A percentile compares a stretch with the other conserved stretches of the same genome.
Conservation (phyloP, 768 basidiomycete genomes). For the Rhodotorula kratochvilovae region DNA sequence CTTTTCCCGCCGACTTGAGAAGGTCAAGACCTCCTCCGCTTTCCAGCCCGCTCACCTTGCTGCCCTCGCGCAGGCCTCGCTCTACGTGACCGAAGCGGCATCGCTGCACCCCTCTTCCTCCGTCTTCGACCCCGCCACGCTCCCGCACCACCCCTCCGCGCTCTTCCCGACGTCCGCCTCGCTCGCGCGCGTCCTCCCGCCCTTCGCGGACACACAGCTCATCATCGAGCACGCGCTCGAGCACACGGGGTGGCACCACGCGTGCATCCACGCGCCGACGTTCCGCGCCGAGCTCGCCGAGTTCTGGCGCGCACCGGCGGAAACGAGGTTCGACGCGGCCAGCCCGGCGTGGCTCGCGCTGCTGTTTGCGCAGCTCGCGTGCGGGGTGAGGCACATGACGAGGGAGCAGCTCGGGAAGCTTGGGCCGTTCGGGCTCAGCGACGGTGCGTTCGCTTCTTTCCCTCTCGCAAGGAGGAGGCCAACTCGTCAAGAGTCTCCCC, state of each 20-base stretch:
- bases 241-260: conserved; percentile 7
- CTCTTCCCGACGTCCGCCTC: not conserved
- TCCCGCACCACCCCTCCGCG: not conserved
- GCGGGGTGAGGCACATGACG: conserved; percentile 7
- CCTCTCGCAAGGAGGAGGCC: too few relatives aligned
- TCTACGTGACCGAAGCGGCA: not conserved
- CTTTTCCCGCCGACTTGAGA: not conserved
- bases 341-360: conserved; percentile 16
- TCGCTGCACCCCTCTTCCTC: not conserved
- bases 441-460: not conserved
- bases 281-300: conserved; percentile 15
- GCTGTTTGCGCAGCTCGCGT: conserved; percentile 10
- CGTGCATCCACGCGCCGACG: conserved; percentile 1
- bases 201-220: not conserved
- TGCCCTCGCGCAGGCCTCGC: not conserved
- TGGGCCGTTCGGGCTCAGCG: not conserved
- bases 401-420: conserved; percentile 3
- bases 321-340: not conserved
- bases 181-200: conserved; percentile 9
- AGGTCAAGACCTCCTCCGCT: not conserved
- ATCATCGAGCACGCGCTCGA: conserved; percentile 8
- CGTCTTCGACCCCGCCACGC: not conserved
- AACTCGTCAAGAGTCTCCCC: too few relatives aligned
- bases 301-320: not conserved
- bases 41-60: not conserved